Evolutionary conservation across 345 rosid species (phyloP).

Genomic region (Triadica sebifera): DNA sequence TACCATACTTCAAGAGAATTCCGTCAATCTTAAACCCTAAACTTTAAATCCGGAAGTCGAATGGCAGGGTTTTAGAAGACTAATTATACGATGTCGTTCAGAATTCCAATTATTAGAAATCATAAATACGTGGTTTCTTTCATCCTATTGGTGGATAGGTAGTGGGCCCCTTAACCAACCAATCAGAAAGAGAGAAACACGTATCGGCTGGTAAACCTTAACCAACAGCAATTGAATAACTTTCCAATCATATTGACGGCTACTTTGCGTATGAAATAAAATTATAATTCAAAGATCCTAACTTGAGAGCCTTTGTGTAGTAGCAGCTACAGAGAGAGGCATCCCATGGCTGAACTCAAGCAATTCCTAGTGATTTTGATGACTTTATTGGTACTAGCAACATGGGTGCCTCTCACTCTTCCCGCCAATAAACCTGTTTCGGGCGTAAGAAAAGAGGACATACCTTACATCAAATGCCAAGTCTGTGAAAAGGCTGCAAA

Average conservation of each 20-base stretch:
- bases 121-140: slow-evolving; percentile 3
- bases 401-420: slow-evolving; percentile 45
- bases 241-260: neutral
- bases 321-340: neutral
- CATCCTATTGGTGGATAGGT: slow-evolving; percentile 11
- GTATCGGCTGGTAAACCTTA: neutral
- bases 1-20: neutral
- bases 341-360: slow-evolving; percentile 33
- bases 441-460: slow-evolving; percentile 74
- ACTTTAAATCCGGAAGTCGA: neutral
- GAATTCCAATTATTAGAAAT: no score
- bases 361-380: slow-evolving; percentile 27
- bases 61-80: slow-evolving; percentile 4
- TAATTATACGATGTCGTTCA: slow-evolving; percentile 1
- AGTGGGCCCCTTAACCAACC: slow-evolving; percentile 7
- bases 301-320: neutral
- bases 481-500: slow-evolving; percentile 84
- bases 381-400: slow-evolving; percentile 31
- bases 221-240: neutral
- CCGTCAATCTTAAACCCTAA: slow-evolving; percentile 5
- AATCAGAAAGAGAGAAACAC: slow-evolving; percentile 25
- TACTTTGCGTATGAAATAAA: neutral
- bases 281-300: neutral
- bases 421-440: slow-evolving; percentile 51
- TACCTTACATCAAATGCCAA: slow-evolving; percentile 84